Evolutionary conservation across 768 basidiomycete species (phyloP), one percentile per base, ranked within the genome.

Genomic region (Trichaptum fuscoviolaceum): DNA sequence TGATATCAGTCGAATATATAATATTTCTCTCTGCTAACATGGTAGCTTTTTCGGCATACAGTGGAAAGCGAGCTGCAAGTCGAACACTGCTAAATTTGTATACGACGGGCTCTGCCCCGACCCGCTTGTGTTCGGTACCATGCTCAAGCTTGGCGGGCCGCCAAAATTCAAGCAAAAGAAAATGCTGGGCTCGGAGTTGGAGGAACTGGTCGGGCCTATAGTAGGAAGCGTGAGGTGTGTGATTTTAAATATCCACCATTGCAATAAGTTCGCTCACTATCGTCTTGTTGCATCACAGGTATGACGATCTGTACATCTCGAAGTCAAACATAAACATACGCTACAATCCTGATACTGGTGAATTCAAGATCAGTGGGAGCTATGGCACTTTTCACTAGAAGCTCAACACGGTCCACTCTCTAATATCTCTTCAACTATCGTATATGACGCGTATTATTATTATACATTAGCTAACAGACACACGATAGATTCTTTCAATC

Each of bases 331-430:
- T 84, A 63, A 85, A 79, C 52, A 68, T 85, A 42, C 80, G 77
- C 63, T 85, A 82, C 74, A 71, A 74, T 74, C 76, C 78, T 0
- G 80, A 80, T 8, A 75, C 79, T 18, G 83, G 83, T n/a, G 82
- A 84, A 63, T 85, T 87, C 77, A 85, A 85, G 72, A 81, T 84
- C 71, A 86, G 82, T 67, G 83, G 84, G 24, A 75, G 80, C 10
- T 84, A 85, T 67, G 83, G 82, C 35, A 71, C 15, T 20, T 4
- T 2, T 52, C 20, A 4, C 2, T 52, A 52, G 20, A 52, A 52
- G 42, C 42, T 30, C 30, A 52, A 20, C 42, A 4, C 20, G 42
- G 42, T 2, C 30, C 30, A 30, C 30, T 30, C 2, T 30, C 30
- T 30, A 2, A 30, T 30, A 30, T 30, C 8, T 30, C 30, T 3